phyloP scores from a whole-genome alignment of 768 basidiomycete genomes.

The Neoboletus magnificus region DNA sequence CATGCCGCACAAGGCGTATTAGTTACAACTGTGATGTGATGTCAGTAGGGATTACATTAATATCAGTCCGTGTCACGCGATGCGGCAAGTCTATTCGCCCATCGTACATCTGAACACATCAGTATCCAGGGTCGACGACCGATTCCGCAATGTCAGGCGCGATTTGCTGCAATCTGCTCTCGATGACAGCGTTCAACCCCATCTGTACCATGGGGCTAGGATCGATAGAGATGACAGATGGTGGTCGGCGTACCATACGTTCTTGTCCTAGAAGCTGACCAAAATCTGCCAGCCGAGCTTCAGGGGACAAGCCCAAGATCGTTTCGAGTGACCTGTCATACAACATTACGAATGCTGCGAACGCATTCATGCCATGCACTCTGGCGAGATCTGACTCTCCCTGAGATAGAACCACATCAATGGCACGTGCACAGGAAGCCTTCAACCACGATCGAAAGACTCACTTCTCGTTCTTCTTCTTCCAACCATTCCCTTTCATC shows the following conservation, averaged over 20 bases:
- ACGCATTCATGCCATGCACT: constrained; percentile 63
- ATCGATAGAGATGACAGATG: constrained; percentile 1
- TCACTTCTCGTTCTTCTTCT: constrained; percentile 51
- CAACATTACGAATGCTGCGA: constrained; percentile 64
- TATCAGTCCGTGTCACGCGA: constrained; percentile 16
- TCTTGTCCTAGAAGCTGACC: constrained; percentile 46
- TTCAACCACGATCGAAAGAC: constrained; percentile 11
- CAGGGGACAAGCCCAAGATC: constrained; percentile 50
- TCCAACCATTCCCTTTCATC: constrained; percentile 61
- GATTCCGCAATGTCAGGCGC: constrained; percentile 7
- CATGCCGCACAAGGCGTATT: constrained; percentile 10
- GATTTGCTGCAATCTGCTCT: constrained; percentile 33
- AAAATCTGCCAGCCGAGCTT: constrained; percentile 46
- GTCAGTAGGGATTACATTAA: constrained; percentile 31
- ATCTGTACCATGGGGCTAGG: constrained; percentile 23
- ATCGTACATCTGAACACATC: constrained; percentile 8
- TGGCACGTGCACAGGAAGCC: constrained; percentile 10
- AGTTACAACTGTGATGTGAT: constrained; percentile 27
- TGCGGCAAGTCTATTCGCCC: constrained; percentile 1
- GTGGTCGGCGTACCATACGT: constrained; percentile 46
- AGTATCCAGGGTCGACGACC: constrained; percentile 12
- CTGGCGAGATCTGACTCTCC: constrained; percentile 57
- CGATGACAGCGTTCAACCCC: constrained; percentile 36
- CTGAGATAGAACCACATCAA: constrained; percentile 34
- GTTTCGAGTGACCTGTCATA: constrained; percentile 51